These are phyloP conservation scores for Golubevia pallescens DNA, from an alignment of 1,284 basidiomycete species.

Conservation along the genomic window DNA sequence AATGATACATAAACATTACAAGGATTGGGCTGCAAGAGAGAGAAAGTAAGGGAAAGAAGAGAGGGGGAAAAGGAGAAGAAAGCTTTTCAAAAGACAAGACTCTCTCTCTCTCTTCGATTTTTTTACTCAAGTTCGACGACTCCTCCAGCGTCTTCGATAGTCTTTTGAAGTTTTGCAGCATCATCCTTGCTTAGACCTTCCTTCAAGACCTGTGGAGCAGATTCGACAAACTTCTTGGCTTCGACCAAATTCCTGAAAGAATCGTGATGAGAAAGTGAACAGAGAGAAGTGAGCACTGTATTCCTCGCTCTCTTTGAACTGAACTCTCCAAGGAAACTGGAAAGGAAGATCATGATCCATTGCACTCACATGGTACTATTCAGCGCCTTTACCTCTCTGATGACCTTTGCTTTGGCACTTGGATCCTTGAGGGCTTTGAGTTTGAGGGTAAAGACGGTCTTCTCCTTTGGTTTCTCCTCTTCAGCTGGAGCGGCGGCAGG, in stretches of 20 bases:
- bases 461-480: slow-evolving; percentile 96
- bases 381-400: slow-evolving; percentile 90
- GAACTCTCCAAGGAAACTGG: no score
- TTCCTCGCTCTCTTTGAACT: no score
- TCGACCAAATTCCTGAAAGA: slow-evolving; percentile 56
- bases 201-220: slow-evolving; percentile 89
- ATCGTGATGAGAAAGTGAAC: no score
- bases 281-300: no score
- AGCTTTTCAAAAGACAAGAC: no score
- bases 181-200: slow-evolving; percentile 97
- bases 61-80: no score
- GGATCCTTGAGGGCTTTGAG: slow-evolving; percentile 53
- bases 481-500: slow-evolving; percentile 65
- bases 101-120: no score
- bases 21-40: no score
- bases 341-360: no score
- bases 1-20: no score
- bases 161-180: slow-evolving; percentile 91
- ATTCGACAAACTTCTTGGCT: slow-evolving; percentile 99
- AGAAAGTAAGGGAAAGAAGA: no score
- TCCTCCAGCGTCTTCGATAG: slow-evolving; percentile 86
- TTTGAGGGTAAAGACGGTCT: slow-evolving; percentile 94
- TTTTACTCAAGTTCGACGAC: slow-evolving; percentile 73
- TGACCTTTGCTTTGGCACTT: slow-evolving; percentile 84
- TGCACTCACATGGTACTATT: slow-evolving; percentile 46